Evolutionary conservation across 1,284 basidiomycete genomes (phyloP).

Genomic region (Sporisorium sorghi): DNA sequence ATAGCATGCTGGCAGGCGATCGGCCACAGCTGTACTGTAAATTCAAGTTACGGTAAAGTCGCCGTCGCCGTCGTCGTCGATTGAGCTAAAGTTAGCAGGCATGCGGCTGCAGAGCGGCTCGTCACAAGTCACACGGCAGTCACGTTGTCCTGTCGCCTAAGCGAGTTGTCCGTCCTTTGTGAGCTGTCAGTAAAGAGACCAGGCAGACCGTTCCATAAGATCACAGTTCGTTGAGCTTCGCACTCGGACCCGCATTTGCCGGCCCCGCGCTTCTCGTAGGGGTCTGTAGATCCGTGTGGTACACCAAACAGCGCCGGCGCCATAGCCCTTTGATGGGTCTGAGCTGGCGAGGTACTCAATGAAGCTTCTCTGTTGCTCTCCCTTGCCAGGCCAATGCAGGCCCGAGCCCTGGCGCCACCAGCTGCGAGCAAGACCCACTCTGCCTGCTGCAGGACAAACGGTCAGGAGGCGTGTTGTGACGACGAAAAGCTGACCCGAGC

Average conservation of each 20-base stretch:
- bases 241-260: not conserved
- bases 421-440: not conserved
- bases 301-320: not conserved
- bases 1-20: no score
- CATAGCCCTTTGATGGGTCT: not conserved
- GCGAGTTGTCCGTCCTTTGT: slow-evolving; percentile 9
- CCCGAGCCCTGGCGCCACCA: not conserved
- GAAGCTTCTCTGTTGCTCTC: no score
- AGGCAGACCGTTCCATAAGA: not conserved
- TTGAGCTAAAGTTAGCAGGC: not conserved
- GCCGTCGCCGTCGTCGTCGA: not conserved
- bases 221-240: slow-evolving; percentile 5
- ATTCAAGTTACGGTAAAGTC: not conserved
- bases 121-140: not conserved
- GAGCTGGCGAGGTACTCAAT: no score
- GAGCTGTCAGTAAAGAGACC: not conserved
- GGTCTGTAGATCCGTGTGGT: not conserved
- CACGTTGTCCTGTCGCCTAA: slow-evolving; percentile 10
- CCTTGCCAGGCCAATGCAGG: no score
- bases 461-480: not conserved
- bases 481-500: not conserved
- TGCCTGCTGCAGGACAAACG: not conserved
- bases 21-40: not conserved
- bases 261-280: not conserved
- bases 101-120: not conserved